Percentiles rank a stretch among this genome's conserved stretches.
Conservation (phyloP, 176 grass and related monocot species). For the Bolboschoenus planiculmis region DNA sequence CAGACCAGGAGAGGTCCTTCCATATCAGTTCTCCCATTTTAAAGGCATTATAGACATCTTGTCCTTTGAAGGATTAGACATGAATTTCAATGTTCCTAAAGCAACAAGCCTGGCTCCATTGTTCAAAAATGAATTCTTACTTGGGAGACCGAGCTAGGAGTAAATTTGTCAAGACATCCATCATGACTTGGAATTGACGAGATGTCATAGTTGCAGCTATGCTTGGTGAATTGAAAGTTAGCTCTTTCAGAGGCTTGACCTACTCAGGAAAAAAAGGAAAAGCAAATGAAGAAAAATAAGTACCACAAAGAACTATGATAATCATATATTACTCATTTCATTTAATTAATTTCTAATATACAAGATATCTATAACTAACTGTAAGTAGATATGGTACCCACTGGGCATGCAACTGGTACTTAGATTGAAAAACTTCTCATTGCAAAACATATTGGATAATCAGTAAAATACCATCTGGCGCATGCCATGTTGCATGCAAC, state of each 20-base stretch:
- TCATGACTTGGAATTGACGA: slow-evolving; percentile 95
- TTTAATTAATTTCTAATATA: not conserved
- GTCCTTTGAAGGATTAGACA: not conserved
- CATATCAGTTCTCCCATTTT: not conserved
- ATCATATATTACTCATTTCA: not conserved
- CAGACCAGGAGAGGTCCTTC: not conserved
- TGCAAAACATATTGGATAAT: not conserved
- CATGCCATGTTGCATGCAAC: not conserved
- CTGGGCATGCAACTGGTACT: not conserved
- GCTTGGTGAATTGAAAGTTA: slow-evolving; percentile 89
- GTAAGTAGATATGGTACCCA: not conserved
- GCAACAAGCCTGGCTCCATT: not conserved
- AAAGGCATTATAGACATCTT: not conserved
- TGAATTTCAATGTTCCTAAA: not conserved
- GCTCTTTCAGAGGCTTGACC: slow-evolving; percentile 94
- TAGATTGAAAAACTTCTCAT: not conserved
- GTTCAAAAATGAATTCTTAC: slow-evolving; percentile 38
- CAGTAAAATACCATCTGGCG: not conserved
- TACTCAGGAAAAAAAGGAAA: slow-evolving; percentile 31
- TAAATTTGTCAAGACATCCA: slow-evolving; percentile 95
- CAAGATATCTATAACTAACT: not conserved
- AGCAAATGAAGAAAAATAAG: slow-evolving; percentile 25
- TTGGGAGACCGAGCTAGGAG: slow-evolving; percentile 78
- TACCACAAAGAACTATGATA: slow-evolving; percentile 11
- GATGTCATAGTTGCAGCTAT: slow-evolving; percentile 94